Base-by-base conservation (phyloP, 495 filamentous ascomycete species). In the Talaromyces thailandensis region DNA sequence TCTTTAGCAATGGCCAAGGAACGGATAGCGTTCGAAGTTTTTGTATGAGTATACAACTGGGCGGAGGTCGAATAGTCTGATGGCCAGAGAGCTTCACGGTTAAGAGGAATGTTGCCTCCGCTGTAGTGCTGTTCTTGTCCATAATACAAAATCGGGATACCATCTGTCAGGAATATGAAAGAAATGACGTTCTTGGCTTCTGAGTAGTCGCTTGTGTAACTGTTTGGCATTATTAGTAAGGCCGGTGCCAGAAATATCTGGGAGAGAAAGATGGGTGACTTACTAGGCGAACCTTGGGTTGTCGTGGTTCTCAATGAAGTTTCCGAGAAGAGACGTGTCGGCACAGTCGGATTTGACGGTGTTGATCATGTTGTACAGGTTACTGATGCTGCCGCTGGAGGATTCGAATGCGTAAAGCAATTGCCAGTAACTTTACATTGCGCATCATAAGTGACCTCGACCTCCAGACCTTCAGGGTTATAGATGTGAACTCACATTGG, bases 291-390 rank as follows among this genome's bases (percentile, higher is more conserved):
- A 87, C 8, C 86, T 78, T 8, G 76, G 67, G 7, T 81, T 72
- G 68, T 90, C 87, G 65, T 90, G 87, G 66, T 90, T 90, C 66
- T 90, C 87, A 18, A 82, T 61, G 74, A 91, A 91, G 11, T 78
- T 83, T 29, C 87, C 86, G 6, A 87, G 78, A 2, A 86, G 69
- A 12, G 78, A 80, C 6, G 76, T 74, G 65, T 88, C 84, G 24
- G 66, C 64, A 66, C 84, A 85, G 57, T 51, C 56, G n/a, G 61
- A 65, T 23, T 78, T 78, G 25, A 86, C 68, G 9, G 67, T 67
- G 59, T 74, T 69, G 53, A 81, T 69, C 64, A 77, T 78, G 57
- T 77, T 70, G 18, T 80, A 79, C 0, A 87, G 76, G 29, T 68
- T 73, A 62, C 72, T 71, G 52, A 83, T 81, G 55, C 69, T 79